Percentiles rank a stretch among this genome's conserved stretches.
Conservation (phyloP, 202 grass and related monocot genomes). For the Tripidium arundinaceum region DNA sequence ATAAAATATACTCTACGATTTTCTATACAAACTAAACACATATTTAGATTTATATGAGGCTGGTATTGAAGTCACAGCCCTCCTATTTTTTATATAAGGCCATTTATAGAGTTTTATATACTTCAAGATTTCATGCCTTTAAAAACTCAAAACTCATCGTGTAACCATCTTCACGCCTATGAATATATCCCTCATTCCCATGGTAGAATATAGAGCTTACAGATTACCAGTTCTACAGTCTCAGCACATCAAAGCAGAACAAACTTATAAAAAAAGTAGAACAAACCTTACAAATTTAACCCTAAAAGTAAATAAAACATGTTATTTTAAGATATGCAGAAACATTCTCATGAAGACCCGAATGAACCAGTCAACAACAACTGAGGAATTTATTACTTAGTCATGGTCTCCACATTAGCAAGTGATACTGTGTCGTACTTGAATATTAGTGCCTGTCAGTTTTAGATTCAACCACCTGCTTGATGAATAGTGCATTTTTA, state of each 20-base stretch:
- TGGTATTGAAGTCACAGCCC: background rate
- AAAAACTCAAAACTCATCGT: background rate
- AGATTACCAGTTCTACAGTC: background rate
- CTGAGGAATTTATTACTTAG: background rate
- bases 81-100: background rate
- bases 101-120: background rate
- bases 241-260: background rate
- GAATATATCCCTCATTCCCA: background rate
- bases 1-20: background rate
- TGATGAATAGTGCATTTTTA: background rate
- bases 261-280: background rate
- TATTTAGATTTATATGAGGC: background rate
- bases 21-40: background rate
- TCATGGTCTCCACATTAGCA: no score
- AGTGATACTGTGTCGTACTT: conserved; percentile 3
- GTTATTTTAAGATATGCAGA: background rate
- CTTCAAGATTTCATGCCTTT: background rate
- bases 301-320: background rate
- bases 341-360: background rate
- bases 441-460: background rate
- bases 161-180: background rate
- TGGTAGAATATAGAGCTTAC: background rate
- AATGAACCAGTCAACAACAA: background rate
- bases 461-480: background rate
- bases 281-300: background rate